These are phyloP conservation scores for Podospora pseudocomata DNA, from an alignment of 495 filamentous ascomycete genomes.

Conservation along the genomic window DNA sequence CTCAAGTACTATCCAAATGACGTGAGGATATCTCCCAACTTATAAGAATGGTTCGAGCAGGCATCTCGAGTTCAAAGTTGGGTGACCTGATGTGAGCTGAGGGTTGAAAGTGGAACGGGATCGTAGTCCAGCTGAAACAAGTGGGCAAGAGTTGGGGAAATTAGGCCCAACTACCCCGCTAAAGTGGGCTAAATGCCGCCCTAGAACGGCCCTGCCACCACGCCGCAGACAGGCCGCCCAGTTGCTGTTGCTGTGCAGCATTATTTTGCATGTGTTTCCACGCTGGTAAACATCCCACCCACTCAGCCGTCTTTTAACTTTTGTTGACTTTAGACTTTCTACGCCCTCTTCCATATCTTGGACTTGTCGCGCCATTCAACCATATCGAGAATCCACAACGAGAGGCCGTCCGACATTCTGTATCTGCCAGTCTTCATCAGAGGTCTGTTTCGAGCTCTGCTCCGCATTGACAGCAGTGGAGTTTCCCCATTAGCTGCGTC, in stretches of 20 bases:
- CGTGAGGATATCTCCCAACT: not conserved
- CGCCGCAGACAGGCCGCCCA: constrained; percentile 8
- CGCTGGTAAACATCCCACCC: constrained; percentile 21
- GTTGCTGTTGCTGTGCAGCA: constrained; percentile 24
- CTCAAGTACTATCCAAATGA: not conserved
- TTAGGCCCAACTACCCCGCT: constrained; percentile 16
- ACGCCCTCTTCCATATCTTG: not conserved
- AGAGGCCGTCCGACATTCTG: not conserved
- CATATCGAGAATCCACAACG: not conserved
- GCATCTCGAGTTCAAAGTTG: not conserved
- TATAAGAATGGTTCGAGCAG: not conserved
- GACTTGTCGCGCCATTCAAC: not conserved
- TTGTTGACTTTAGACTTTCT: constrained; percentile 12
- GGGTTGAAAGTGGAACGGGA: not conserved
- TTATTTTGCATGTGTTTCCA: not conserved
- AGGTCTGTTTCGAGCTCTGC: constrained; percentile 6
- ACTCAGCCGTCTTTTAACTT: not conserved
- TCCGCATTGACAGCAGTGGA: constrained; percentile 15
- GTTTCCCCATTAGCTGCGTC: constrained; percentile 19
- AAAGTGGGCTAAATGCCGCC: constrained; percentile 13
- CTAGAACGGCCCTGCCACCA: constrained; percentile 5
- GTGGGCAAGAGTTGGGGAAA: constrained; percentile 1
- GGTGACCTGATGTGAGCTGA: constrained; percentile 15
- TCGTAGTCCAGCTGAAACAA: not conserved
- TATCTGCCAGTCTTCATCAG: constrained; percentile 10